Conservation (phyloP, 2,329 filamentous ascomycete genomes). For the Trichoderma koningiopsis region DNA sequence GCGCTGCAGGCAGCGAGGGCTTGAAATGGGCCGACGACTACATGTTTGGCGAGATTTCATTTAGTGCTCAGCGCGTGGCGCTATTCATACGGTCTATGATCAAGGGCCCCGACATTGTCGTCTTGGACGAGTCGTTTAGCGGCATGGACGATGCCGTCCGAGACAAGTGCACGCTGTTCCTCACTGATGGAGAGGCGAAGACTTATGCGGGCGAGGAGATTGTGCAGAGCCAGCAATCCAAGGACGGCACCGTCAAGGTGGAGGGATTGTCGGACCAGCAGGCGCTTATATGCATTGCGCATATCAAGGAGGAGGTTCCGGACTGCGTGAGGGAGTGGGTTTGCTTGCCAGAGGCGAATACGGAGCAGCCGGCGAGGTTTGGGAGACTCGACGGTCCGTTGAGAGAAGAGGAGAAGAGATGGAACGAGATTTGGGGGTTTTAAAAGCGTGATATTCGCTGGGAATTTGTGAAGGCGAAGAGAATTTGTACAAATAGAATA, state of each 20-base stretch:
- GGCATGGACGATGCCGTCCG: conserved; percentile 80
- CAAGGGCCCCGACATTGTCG: conserved; percentile 77
- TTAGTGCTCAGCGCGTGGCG: conserved; percentile 80
- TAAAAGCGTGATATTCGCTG: not conserved
- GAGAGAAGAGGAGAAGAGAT: conserved; percentile 57
- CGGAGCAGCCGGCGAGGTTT: conserved; percentile 61
- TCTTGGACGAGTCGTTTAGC: conserved; percentile 86
- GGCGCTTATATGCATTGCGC: conserved; percentile 88
- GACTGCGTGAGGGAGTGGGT: conserved; percentile 82
- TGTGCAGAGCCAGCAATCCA: conserved; percentile 51
- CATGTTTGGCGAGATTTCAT: conserved; percentile 73
- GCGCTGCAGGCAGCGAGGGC: conserved; percentile 35
- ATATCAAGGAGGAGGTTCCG: conserved; percentile 88
- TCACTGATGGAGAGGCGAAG: conserved; percentile 64
- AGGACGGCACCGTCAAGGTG: conserved; percentile 52
- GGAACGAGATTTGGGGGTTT: conserved; percentile 67
- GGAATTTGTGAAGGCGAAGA: not conserved
- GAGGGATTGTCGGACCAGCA: conserved; percentile 69
- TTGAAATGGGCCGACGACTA: conserved; percentile 67
- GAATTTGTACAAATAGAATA: not conserved
- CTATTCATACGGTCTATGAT: conserved; percentile 82
- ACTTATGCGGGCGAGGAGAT: conserved; percentile 42
- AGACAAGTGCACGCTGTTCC: conserved; percentile 84
- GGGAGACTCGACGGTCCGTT: conserved; percentile 66
- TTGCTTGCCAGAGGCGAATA: conserved; percentile 76